Percentiles rank a stretch among this genome's conserved stretches.
Conservation (phyloP, 257 asterid species). For the Gynochthodes officinalis region DNA sequence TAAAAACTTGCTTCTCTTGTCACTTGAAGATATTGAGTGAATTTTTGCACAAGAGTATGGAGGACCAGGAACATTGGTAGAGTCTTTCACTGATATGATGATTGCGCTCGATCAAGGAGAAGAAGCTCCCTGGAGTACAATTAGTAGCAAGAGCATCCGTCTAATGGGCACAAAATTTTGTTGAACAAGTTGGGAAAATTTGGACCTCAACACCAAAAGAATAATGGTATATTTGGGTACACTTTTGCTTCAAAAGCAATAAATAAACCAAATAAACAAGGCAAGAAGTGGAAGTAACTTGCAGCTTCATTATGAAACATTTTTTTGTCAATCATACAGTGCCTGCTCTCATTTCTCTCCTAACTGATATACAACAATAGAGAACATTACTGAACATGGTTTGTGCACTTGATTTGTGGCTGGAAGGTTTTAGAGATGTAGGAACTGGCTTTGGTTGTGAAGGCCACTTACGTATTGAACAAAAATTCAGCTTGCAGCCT, state of each 20-base stretch:
- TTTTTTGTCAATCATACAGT: slow-evolving; percentile 3
- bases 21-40: slow-evolving; percentile 51
- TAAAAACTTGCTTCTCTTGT: slow-evolving; percentile 9
- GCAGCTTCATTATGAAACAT: slow-evolving; percentile 20
- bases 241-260: background rate
- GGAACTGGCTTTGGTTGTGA: slow-evolving; percentile 10
- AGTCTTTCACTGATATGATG: slow-evolving; percentile 74
- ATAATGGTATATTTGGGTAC: slow-evolving; percentile 8
- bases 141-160: slow-evolving; percentile 61
- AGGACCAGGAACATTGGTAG: slow-evolving; percentile 71
- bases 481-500: slow-evolving; percentile 29
- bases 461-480: background rate
- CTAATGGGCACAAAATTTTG: slow-evolving; percentile 58
- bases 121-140: slow-evolving; percentile 51
- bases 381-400: slow-evolving; percentile 9
- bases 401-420: slow-evolving; percentile 8
- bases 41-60: slow-evolving; percentile 61
- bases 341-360: slow-evolving; percentile 11
- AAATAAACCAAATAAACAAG: background rate
- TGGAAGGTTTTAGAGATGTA: slow-evolving; percentile 9
- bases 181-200: slow-evolving; percentile 56
- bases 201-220: slow-evolving; percentile 46
- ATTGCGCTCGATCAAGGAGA: slow-evolving; percentile 56
- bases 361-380: slow-evolving; percentile 23
- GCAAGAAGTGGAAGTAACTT: slow-evolving; percentile 9